Base-by-base conservation (phyloP, 73 alveolate species). In the Paramecium octaurelia region DNA sequence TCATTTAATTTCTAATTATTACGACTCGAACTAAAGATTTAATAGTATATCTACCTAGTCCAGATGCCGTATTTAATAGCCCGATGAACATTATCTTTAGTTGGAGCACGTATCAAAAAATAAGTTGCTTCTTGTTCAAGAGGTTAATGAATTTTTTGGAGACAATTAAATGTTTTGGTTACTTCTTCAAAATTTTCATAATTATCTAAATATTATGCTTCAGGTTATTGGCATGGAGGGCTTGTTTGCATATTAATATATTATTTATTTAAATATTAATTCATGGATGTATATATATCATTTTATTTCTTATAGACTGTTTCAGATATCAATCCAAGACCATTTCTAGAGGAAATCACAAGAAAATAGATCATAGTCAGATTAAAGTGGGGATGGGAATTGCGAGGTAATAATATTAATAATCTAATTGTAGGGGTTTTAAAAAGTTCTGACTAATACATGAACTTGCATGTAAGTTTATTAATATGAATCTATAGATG, bases 321-420 rank as follows among this genome's bases (percentile, higher is more conserved):
- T 27, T 27, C 91, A 80, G 48, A 34, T 38, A 73, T 87, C 88
- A 93, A 93, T 83, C 96, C 96, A 35, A 92, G 69, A 85, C 96
- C 96, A 18, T 93, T 93, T 64, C 73, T 93, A 8, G 95, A 87
- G n/a, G 96, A 93, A 50, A 75, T 92, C 59, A 64, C 92, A 80
- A 92, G 93, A 58, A 92, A 93, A 58, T 42, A 93, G 20, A 85
- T 93, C 35, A 38, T 86, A 31, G 96, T 93, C 44, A 92, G 92
- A 92, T 93, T 93, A n/a, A 93, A 93, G 38, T 93, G 96, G 95
- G 96, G 96, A 58, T 89, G 91, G 93, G 96, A 93, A 92, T 92
- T 89, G 46, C 80, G 92, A 91, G 96, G 84, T 64, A 64, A 31
- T 27, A 64, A 9, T 59, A 29, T 27, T 31, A 20, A 54, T 18